A percentile compares a stretch with the other conserved stretches of the same genome.
These are phyloP conservation scores for Phytophthora pisi DNA, from an alignment of 352 stramenopile species.

Conservation along the genomic window DNA sequence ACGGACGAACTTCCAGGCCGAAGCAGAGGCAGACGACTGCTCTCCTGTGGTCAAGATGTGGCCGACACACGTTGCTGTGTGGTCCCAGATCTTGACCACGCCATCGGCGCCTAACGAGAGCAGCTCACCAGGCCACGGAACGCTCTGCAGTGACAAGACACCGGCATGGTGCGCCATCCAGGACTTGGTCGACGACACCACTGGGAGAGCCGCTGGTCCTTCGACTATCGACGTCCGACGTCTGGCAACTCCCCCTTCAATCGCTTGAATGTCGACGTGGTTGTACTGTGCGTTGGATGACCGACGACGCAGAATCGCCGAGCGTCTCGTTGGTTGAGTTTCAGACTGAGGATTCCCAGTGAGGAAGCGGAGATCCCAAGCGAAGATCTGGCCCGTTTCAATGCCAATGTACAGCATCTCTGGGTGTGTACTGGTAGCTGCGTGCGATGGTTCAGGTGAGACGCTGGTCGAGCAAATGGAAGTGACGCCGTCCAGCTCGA, in stretches of 20 bases:
- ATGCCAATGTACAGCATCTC: conserved; percentile 31
- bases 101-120: conserved; percentile 54
- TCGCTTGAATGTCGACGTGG: conserved; percentile 1
- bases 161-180: conserved; percentile 52
- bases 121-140: conserved; percentile 51
- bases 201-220: conserved; percentile 8
- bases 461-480: conserved; percentile 29
- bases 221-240: not conserved
- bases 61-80: conserved; percentile 42
- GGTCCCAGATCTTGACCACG: conserved; percentile 59
- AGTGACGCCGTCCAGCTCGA: conserved; percentile 30
- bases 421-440: not conserved
- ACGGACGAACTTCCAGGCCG: conserved; percentile 62
- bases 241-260: conserved; percentile 1
- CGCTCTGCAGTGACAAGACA: conserved; percentile 40
- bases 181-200: conserved; percentile 33
- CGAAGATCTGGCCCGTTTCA: conserved; percentile 33
- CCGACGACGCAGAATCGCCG: conserved; percentile 20
- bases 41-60: conserved; percentile 48
- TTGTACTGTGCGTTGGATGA: conserved; percentile 7
- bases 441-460: conserved; percentile 1
- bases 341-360: conserved; percentile 8
- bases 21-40: conserved; percentile 19
- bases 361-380: conserved; percentile 28
- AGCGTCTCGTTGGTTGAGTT: conserved; percentile 13